phyloP scores from a whole-genome alignment of 192 early-diverging fungal genomes.

The Linnemannia zychae region DNA sequence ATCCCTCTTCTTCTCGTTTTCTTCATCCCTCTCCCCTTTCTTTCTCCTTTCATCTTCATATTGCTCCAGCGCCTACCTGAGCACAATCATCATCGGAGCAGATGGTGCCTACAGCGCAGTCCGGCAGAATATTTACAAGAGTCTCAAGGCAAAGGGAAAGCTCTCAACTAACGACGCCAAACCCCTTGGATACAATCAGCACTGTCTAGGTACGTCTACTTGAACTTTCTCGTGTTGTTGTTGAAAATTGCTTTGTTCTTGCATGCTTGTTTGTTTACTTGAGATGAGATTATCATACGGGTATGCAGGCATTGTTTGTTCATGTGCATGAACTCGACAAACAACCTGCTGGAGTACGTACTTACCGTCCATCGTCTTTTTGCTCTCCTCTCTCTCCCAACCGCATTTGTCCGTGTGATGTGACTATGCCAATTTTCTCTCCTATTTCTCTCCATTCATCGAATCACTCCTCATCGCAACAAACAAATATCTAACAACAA shows the following conservation, averaged over 20 bases:
- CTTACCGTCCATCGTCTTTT: background rate
- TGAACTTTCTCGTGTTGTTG: background rate
- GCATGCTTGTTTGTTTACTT: background rate
- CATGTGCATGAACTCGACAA: background rate
- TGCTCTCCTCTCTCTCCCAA: too few species aligned
- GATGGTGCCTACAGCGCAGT: slow-evolving; percentile 27
- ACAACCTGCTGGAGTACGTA: background rate
- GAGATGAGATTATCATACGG: background rate
- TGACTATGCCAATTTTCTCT: background rate
- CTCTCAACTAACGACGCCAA: slow-evolving; percentile 16
- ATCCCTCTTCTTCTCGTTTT: background rate
- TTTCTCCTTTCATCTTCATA: background rate
- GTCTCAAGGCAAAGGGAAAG: slow-evolving; percentile 13
- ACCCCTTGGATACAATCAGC: slow-evolving; percentile 29
- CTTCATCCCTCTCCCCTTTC: background rate
- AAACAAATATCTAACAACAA: background rate
- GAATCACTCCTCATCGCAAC: background rate
- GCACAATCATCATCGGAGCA: slow-evolving; percentile 22
- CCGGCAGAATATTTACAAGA: slow-evolving; percentile 24
- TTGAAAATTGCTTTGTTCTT: background rate
- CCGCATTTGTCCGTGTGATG: too few species aligned
- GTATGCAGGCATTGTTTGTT: background rate
- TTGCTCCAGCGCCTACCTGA: slow-evolving; percentile 10
- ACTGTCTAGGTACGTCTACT: slow-evolving; percentile 26
- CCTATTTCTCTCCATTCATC: background rate